phyloP scores from a whole-genome alignment of 371 early-diverging fungal species.

The Lichtheimia ornata region DNA sequence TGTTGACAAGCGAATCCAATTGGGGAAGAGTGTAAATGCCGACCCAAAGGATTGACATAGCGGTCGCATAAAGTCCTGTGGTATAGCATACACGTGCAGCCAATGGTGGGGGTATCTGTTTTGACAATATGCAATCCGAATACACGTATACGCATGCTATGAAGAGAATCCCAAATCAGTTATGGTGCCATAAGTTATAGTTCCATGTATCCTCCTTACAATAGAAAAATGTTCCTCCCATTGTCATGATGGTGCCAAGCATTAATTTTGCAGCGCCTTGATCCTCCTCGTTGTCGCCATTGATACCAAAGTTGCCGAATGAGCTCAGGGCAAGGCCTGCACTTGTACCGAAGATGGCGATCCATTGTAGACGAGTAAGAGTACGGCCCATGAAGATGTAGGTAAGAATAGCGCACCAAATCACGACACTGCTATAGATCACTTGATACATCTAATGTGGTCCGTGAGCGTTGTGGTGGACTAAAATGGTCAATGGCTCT shows the following conservation, averaged over 20 bases:
- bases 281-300: constrained; percentile 4
- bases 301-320: constrained; percentile 13
- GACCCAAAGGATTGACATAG: constrained; percentile 48
- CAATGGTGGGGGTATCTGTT: constrained; percentile 42
- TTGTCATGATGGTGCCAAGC: constrained; percentile 55
- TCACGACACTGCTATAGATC: constrained; percentile 74
- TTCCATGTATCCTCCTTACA: constrained; percentile 24
- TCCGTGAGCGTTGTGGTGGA: not conserved
- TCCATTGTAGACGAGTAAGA: constrained; percentile 63
- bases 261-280: constrained; percentile 19
- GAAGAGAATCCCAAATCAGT: constrained; percentile 1
- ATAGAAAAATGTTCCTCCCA: constrained; percentile 61
- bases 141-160: constrained; percentile 58
- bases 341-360: constrained; percentile 67
- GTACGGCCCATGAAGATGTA: constrained; percentile 59
- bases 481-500: constrained; percentile 7
- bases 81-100: constrained; percentile 53
- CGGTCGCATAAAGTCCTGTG: constrained; percentile 54
- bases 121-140: constrained; percentile 55
- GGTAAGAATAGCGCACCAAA: constrained; percentile 77
- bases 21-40: constrained; percentile 49
- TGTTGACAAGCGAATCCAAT: constrained; percentile 37
- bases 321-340: constrained; percentile 67
- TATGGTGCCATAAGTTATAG: too few species aligned
- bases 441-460: constrained; percentile 69